Evolutionary conservation across 2,329 filamentous ascomycete species (phyloP), one percentile per base, ranked within the genome.

Genomic region (Xylaria arbuscula): DNA sequence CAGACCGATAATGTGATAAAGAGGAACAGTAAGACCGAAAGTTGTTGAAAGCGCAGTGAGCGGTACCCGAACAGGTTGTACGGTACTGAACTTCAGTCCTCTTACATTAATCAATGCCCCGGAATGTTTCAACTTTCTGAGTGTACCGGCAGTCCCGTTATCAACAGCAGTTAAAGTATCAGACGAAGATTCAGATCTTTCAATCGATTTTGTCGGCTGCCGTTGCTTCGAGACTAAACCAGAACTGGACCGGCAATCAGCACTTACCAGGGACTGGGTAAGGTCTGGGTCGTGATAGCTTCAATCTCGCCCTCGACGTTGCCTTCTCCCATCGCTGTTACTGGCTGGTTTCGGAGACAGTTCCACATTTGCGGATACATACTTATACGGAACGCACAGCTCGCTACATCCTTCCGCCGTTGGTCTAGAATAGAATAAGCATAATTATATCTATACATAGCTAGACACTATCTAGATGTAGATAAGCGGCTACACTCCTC

Each of bases 381-480:
- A 40, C 53, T 19, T 68, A 68, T 61, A 69, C 64, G 67, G 56
- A 24, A 67, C 38, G 67, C 67, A 61, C 67, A 70, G 59, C 45
- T 55, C 64, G 67, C 64, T 62, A 67, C 53, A 32, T 62, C 64
- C 64, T 34, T 53, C 45, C 63, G 55, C 15, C n/a, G 19, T 22
- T n/a, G 10, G 17, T 45, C 28, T 63, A 55, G 51, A 11, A 32
- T 32, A 11, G 28, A 8, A 32, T 19, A 28, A n/a, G 17, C 19
- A 48, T 45, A 38, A 36, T 24, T 55, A 3, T 13, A 34, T 50
- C 40, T 64, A 55, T 15, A 36, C 61, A 64, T 45, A 53, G 61
- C 42, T n/a, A 40, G 13, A 13, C 19, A 24, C 53, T 38, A 38
- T 10, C 17, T n/a, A 2, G 6, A 56, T 36, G 11, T 28, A 51